Evolutionary conservation across 2,329 filamentous ascomycete genomes (phyloP), one percentile per base, ranked within the genome.

Genomic region (Sporothrix humicola): DNA sequence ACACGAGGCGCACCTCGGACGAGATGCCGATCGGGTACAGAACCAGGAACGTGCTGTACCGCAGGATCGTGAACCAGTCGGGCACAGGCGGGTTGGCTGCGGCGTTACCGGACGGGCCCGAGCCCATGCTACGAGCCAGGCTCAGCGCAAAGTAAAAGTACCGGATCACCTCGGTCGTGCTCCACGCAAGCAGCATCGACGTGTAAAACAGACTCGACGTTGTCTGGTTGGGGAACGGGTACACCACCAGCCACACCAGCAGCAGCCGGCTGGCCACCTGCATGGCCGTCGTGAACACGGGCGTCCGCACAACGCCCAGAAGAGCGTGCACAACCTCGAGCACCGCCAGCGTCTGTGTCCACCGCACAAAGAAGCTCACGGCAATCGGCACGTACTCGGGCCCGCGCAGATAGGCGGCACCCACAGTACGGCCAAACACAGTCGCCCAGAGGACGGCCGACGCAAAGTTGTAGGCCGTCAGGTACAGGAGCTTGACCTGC

Each of bases 21-120:
- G 88, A 86, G 79, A 98, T 98, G 58, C 96, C 96, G 74, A 98
- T 81, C 0, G 96, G 96, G 83, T 99, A 99, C 26, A 99, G 88
- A 52, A 98, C 84, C 79, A 93, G 94, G 83, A 99, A 99, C 8
- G 93, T 94, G 82, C 97, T 97, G 83, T 98, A 95, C 78, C 94
- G 87, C 82, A 97, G 84, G 92, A 94, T 97, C 52, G 89, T 90
- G 80, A 97, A 87, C 74, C 87, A 84, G 0, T 79, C 81, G 0
- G 79, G 78, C 12, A 69, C 71, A 17, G 69, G 61, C 23, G 75
- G 74, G 26, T 31, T 71, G 0, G 79, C 81, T 37, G 31, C 31
- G 0, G 77, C 77, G 44, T 92, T 88, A 74, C 83, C 80, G 42
- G 66, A 52, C 23, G 23, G 6, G 26, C 66, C 9, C 46, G 66